A percentile compares a stretch with the other conserved stretches of the same genome.
These are phyloP conservation scores for Kazachstania kunashirensis DNA, from an alignment of 805 yeast species.

Conservation along the genomic window DNA sequence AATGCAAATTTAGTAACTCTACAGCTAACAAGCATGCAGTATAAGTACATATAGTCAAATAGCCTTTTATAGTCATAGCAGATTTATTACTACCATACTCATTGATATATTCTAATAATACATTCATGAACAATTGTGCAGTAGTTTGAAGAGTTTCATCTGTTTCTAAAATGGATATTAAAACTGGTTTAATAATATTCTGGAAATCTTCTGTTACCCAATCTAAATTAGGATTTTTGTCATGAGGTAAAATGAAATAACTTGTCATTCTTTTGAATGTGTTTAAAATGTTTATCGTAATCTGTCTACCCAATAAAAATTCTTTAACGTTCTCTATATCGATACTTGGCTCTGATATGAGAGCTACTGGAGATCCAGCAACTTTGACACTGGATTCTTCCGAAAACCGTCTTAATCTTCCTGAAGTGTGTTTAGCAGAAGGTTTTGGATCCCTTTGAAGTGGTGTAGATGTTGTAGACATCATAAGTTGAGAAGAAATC, in stretches of 20 bases:
- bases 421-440: slow-evolving; percentile 6
- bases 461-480: slow-evolving; percentile 11
- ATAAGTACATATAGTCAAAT: slow-evolving; percentile 27
- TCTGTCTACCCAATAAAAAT: slow-evolving; percentile 16
- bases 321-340: background rate
- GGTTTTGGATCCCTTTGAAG: slow-evolving; percentile 9
- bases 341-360: background rate
- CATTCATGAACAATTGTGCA: slow-evolving; percentile 31
- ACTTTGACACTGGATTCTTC: background rate
- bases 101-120: slow-evolving; percentile 20
- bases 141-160: slow-evolving; percentile 31
- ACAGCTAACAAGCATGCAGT: slow-evolving; percentile 33
- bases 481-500: slow-evolving; percentile 7
- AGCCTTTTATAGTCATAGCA: slow-evolving; percentile 29
- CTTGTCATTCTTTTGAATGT: slow-evolving; percentile 23
- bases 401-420: too few relatives aligned
- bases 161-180: slow-evolving; percentile 31
- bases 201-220: slow-evolving; percentile 21
- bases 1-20: slow-evolving; percentile 25
- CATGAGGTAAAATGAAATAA: slow-evolving; percentile 20
- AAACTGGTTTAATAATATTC: slow-evolving; percentile 31
- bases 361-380: too few relatives aligned
- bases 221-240: slow-evolving; percentile 8
- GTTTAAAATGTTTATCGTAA: slow-evolving; percentile 25
- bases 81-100: slow-evolving; percentile 19